Conservation (phyloP, 139 green algal species). For the Parachlorella kessleri region DNA sequence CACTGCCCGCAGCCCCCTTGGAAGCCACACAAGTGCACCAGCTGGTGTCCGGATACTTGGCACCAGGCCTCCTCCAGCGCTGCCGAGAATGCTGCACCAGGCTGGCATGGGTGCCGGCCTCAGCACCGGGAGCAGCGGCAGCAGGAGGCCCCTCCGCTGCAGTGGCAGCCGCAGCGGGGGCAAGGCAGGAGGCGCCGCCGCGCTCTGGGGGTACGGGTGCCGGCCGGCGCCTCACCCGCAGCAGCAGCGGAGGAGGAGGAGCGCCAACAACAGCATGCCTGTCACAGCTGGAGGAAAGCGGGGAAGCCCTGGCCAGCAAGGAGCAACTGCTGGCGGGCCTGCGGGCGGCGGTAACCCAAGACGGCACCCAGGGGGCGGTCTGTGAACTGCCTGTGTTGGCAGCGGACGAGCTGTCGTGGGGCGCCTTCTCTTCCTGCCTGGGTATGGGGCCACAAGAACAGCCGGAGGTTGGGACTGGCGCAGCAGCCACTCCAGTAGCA, state of each 20-base stretch:
- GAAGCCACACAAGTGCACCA: neutral
- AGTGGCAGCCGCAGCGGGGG: neutral
- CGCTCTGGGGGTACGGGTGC: too few relatives aligned
- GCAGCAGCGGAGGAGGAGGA: neutral
- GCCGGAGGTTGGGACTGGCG: neutral
- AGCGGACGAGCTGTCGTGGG: too few relatives aligned
- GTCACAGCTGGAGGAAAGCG: neutral
- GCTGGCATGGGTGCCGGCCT: neutral
- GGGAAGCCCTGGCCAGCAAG: too few relatives aligned
- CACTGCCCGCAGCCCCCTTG: neutral
- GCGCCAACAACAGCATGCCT: neutral
- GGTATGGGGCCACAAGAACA: too few relatives aligned
- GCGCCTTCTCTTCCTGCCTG: too few relatives aligned
- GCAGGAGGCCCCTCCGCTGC: neutral
- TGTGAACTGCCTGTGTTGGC: too few relatives aligned
- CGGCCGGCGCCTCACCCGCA: neutral
- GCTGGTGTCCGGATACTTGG: too few relatives aligned
- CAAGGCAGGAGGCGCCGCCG: neutral
- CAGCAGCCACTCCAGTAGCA: neutral
- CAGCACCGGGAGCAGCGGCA: neutral
- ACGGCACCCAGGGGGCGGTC: too few relatives aligned
- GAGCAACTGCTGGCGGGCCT: too few relatives aligned
- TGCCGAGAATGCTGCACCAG: neutral
- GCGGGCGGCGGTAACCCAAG: too few relatives aligned
- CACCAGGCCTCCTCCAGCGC: neutral